Base-by-base conservation (phyloP, 176 grass and related monocot species). In the Elaeis guineensis region DNA sequence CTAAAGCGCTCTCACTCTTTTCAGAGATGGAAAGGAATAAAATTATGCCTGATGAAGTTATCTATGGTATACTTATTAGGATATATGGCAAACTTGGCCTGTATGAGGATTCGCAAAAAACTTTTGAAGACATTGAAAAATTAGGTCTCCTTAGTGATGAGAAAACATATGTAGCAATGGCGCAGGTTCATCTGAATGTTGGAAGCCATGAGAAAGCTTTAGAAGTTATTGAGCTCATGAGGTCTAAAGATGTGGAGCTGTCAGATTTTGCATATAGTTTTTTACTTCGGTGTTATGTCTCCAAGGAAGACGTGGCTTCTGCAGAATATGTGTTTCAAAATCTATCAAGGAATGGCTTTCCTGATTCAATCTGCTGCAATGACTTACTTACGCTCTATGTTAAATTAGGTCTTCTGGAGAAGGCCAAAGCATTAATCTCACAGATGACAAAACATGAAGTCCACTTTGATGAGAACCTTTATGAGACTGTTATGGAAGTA, bases 101-200 rank as follows among this genome's bases (percentile, higher is more conserved):
- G 35, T 85, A 88, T 15, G 78, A 97, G 17, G 83, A 97, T 28
- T 83, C 92, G 0, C 50, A 78, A 21, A 80, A 19, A 58, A 91
- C 61, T 5, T 97, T 97, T 23, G 44, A 85, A 19, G 81, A 97
- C 20, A 90, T 85, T 22, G 83, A 83, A 61, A 83, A 66, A 57
- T 72, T 48, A 0, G 75, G 73, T 67, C 54, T 90, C 69, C 32
- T 87, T 21, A 91, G 61, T 24, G 79, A 77, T 54, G 92, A 91
- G 57, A 83, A 97, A 44, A 91, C 87, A 63, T 91, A 88, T 76
- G 92, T 91, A 62, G 72, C 87, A 14, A 91, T 97, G 83, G 92
- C 92, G 44, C 78, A 97, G 18, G 92, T 91, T 70, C 81, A 91
- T 69, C 63, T 88, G 73, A 85, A 75, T 72, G 35, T 17, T 21